Evolutionary conservation across 805 yeast genomes (phyloP).

Genomic region (Hanseniaspora pseudoguilliermondii): DNA sequence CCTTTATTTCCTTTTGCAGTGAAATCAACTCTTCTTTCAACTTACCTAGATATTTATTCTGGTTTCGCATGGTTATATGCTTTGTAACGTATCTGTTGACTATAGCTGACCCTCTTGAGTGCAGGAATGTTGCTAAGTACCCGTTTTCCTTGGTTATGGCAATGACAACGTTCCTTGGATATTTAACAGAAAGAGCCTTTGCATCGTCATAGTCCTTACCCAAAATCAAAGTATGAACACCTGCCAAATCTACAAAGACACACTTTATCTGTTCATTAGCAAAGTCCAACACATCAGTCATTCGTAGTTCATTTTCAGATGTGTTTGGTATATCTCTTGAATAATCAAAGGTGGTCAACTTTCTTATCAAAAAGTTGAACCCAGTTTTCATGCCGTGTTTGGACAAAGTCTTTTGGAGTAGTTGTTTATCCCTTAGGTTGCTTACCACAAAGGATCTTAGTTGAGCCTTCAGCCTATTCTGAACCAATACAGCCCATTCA

Average conservation of each 20-base stretch:
- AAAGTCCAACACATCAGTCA: constrained; percentile 51
- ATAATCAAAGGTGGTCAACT: constrained; percentile 35
- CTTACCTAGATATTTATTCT: not conserved
- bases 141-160: constrained; percentile 20
- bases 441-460: constrained; percentile 58
- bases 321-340: constrained; percentile 32
- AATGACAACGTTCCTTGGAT: constrained; percentile 17
- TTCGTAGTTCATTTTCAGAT: constrained; percentile 26
- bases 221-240: constrained; percentile 47
- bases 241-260: constrained; percentile 49
- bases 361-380: constrained; percentile 14
- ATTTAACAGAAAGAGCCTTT: constrained; percentile 30
- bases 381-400: constrained; percentile 17
- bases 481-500: constrained; percentile 51
- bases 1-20: not conserved
- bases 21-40: constrained; percentile 17
- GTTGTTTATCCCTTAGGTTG: constrained; percentile 44
- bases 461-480: constrained; percentile 37
- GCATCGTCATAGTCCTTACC: constrained; percentile 42
- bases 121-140: constrained; percentile 31
- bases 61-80: constrained; percentile 8
- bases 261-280: constrained; percentile 43
- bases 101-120: constrained; percentile 27
- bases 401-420: constrained; percentile 29
- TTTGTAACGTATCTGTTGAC: not conserved